These are phyloP conservation scores for Stropharia rugosoannulata DNA, from an alignment of 768 basidiomycete species.

Conservation along the genomic window DNA sequence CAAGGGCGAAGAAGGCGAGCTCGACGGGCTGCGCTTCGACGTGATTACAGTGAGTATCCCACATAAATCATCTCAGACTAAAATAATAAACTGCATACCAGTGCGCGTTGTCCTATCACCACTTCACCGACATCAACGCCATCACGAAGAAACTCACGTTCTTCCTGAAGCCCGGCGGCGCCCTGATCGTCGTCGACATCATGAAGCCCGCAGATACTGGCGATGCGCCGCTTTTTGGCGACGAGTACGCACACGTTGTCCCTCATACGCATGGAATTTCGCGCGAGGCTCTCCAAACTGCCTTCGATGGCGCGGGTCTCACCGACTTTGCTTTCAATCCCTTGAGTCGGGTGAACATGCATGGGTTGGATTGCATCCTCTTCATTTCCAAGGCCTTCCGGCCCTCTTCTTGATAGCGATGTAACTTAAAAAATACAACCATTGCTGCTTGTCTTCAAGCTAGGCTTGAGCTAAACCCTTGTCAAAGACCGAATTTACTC, in stretches of 20 bases:
- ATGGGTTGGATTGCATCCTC: conserved; percentile 16
- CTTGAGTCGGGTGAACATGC: conserved; percentile 16
- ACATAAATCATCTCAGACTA: too few species aligned
- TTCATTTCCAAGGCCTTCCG: conserved; percentile 23
- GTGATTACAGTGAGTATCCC: conserved; percentile 51
- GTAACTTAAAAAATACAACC: neutral
- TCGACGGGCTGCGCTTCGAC: conserved; percentile 61
- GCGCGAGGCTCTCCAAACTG: conserved; percentile 20
- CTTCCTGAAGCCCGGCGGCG: conserved; percentile 57
- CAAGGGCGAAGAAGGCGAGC: conserved; percentile 44
- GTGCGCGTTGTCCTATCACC: conserved; percentile 68
- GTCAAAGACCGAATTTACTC: neutral
- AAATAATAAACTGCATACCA: conserved; percentile 19
- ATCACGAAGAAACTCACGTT: conserved; percentile 46
- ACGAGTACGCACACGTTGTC: conserved; percentile 24
- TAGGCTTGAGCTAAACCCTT: neutral
- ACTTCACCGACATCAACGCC: conserved; percentile 47
- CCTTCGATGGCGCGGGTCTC: conserved; percentile 25
- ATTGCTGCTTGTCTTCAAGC: too few species aligned
- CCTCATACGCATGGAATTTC: conserved; percentile 30
- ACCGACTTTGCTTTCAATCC: conserved; percentile 16
- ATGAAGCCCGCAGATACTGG: conserved; percentile 18
- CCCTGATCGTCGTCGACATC: conserved; percentile 55
- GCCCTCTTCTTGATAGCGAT: conserved; percentile 2
- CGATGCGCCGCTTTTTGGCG: conserved; percentile 10